phyloP scores from a whole-genome alignment of 2,329 filamentous ascomycete genomes.

The Venturia effusa region DNA sequence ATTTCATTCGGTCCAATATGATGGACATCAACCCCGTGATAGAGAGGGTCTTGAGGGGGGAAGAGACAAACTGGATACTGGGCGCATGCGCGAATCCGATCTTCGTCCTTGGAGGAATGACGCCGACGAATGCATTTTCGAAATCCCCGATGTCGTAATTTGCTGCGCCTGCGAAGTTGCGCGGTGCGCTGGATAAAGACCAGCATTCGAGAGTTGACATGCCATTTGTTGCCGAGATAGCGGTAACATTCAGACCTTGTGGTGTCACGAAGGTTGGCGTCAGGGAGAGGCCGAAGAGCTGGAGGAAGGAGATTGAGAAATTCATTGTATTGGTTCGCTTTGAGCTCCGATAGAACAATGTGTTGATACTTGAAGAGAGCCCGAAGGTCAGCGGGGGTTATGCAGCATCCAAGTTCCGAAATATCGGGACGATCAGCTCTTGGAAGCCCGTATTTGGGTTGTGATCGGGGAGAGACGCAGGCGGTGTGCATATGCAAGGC shows the following conservation, averaged over 20 bases:
- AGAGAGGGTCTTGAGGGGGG: too few relatives aligned
- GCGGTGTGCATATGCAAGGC: not conserved
- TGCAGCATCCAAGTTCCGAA: not conserved
- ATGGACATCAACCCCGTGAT: too few relatives aligned
- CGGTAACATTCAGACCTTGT: slow-evolving; percentile 13
- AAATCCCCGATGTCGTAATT: slow-evolving; percentile 12
- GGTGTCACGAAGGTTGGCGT: not conserved
- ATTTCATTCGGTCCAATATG: too few relatives aligned
- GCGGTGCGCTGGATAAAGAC: slow-evolving; percentile 4
- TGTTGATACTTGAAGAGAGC: not conserved
- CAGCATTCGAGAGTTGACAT: slow-evolving; percentile 12
- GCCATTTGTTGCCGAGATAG: slow-evolving; percentile 9
- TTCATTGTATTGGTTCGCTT: not conserved
- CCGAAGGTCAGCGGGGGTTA: not conserved
- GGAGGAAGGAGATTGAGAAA: slow-evolving; percentile 3
- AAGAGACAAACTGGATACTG: slow-evolving; percentile 9
- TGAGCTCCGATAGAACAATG: too few relatives aligned
- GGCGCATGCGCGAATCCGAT: slow-evolving; percentile 8
- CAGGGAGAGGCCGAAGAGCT: not conserved
- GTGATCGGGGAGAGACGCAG: not conserved
- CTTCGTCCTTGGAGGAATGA: slow-evolving; percentile 12
- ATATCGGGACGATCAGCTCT: not conserved
- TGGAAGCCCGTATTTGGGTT: not conserved
- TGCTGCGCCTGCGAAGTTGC: not conserved
- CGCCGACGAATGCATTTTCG: slow-evolving; percentile 8